A percentile compares a stretch with the other conserved stretches of the same genome.
These are phyloP conservation scores for Lentinus tigrinus DNA, from an alignment of 768 basidiomycete species.

Conservation along the genomic window DNA sequence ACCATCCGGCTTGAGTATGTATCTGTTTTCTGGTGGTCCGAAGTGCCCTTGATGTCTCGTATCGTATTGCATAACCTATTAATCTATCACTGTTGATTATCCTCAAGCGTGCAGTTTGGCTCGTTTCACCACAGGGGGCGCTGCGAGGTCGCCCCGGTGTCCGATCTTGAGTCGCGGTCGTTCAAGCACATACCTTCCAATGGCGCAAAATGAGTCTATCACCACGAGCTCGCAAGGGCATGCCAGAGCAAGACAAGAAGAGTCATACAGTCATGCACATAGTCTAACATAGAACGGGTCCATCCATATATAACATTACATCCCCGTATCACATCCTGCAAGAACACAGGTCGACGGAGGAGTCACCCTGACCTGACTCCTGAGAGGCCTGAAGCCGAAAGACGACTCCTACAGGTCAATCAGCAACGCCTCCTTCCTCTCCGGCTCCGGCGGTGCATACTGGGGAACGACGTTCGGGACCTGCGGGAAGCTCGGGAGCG, in stretches of 20 bases:
- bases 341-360: no score
- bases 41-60: neutral
- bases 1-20: neutral
- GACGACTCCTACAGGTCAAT: slow-evolving; percentile 45
- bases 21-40: neutral
- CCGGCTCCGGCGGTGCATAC: slow-evolving; percentile 45
- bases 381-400: no score
- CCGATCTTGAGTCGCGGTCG: no score
- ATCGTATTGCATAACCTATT: no score
- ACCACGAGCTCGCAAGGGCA: neutral
- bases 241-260: neutral
- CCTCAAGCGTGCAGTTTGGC: no score
- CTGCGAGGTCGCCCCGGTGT: no score
- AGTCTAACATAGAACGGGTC: neutral
- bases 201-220: no score
- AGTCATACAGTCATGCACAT: neutral
- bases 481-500: slow-evolving; percentile 61
- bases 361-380: no score
- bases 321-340: neutral
- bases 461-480: slow-evolving; percentile 63
- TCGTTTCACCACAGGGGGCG: neutral
- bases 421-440: slow-evolving; percentile 60
- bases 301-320: neutral
- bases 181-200: no score
- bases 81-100: no score